These are phyloP conservation scores for Stephania yunnanensis DNA, from an alignment of 164 flowering plant genomes.

Conservation along the genomic window DNA sequence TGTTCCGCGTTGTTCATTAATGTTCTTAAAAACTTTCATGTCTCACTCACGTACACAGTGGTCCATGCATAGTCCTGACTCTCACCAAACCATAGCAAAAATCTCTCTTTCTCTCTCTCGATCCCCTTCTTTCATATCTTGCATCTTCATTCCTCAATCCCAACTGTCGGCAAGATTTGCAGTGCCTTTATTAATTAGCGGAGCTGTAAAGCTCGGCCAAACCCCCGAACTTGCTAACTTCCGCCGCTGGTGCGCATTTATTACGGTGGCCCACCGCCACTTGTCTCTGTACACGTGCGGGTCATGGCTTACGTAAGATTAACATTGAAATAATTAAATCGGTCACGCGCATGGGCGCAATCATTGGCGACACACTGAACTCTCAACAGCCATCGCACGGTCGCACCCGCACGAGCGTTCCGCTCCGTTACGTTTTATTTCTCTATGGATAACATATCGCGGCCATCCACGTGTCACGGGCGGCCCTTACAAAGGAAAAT, in stretches of 20 bases:
- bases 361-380: slow-evolving; percentile 24
- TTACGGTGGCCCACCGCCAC: neutral
- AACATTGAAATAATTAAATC: neutral
- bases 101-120: too few species aligned
- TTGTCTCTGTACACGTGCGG: slow-evolving; percentile 22
- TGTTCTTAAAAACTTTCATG: too few species aligned
- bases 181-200: neutral
- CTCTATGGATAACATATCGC: neutral
- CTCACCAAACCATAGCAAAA: too few species aligned
- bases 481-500: too few species aligned
- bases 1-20: too few species aligned
- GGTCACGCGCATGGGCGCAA: slow-evolving; percentile 16
- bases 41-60: too few species aligned
- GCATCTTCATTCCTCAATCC: too few species aligned
- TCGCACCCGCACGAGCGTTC: slow-evolving; percentile 42
- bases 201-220: slow-evolving; percentile 13
- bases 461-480: neutral
- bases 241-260: slow-evolving; percentile 17
- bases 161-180: neutral
- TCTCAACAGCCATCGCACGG: neutral
- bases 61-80: too few species aligned
- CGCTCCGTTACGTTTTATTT: neutral
- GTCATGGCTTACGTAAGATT: too few species aligned
- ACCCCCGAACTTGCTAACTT: slow-evolving; percentile 11
- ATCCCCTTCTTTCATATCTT: too few species aligned